Base-by-base conservation (phyloP, 768 basidiomycete genomes). In the Strobilomyces echinocephalus region DNA sequence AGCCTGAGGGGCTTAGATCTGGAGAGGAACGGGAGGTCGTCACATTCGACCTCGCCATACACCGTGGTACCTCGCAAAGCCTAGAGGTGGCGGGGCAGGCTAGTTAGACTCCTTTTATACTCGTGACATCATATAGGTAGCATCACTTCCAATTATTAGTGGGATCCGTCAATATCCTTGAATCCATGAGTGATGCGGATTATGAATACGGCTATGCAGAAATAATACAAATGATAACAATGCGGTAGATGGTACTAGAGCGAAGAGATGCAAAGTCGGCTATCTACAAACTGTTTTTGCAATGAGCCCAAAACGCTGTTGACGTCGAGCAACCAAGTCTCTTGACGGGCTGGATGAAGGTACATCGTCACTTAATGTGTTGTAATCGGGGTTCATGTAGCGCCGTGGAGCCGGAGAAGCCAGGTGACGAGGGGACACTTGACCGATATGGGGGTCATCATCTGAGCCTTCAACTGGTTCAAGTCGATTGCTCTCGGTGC, bases 371-470 rank as follows among this genome's bases (percentile, higher is more conserved):
- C 78, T 78, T 5, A 72, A 69, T 1, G 69, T 68, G 50, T 78
- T 74, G 31, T 69, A 66, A 49, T 74, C 66, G 18, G 53, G 56
- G 31, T 49, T 60, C 55, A 69, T 64, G 20, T 66, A 58, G 38
- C 77, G 76, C 34, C 75, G 79, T 39, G 78, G 67, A 20, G 73
- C 76, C 7, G 86, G 84, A 8, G 86, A 89, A 36, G 81, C 79
- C 31, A 88, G 67, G 60, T 83, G 82, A 55, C 79, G 78, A n/a
- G 86, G 85, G 0, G 84, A 87, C 16, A 87, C 82, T 65, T 86
- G 83, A 0, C 85, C 84, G 26, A 80, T 54, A 55, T 76, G 74
- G 0, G 76, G 78, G 56, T 87, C 83, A 53, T 89, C 84, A 59
- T 88, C 86, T 4, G 85, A 87, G 12, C 72, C 63, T 49, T 77